Conservation (phyloP, 2,329 filamentous ascomycete species). For the Paraphaeosphaeria minitans region DNA sequence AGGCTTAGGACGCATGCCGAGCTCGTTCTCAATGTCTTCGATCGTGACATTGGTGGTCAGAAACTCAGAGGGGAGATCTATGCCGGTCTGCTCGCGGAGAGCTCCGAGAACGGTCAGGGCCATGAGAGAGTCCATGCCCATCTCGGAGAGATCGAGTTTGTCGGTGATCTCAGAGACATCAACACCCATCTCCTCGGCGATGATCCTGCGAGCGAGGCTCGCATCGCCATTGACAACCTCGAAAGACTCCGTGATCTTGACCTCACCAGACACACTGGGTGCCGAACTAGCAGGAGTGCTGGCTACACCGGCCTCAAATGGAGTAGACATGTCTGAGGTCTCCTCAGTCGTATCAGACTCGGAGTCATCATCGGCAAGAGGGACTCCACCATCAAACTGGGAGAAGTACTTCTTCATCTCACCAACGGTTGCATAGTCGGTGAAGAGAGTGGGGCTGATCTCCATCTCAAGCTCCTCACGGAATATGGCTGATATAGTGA, state of each 20-base stretch:
- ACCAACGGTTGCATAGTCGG: constrained; percentile 64
- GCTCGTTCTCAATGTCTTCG: constrained; percentile 67
- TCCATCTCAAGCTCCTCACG: constrained; percentile 66
- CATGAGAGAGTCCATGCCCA: constrained; percentile 61
- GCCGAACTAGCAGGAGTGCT: constrained; percentile 58
- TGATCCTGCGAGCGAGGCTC: constrained; percentile 55
- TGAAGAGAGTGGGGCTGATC: constrained; percentile 64
- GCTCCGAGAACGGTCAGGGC: constrained; percentile 57
- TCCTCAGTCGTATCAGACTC: constrained; percentile 50
- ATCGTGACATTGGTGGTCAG: constrained; percentile 66
- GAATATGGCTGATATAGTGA: constrained; percentile 66
- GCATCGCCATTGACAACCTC: constrained; percentile 46
- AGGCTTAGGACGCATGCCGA: constrained; percentile 60
- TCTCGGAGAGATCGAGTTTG: constrained; percentile 64
- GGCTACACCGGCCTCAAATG: constrained; percentile 47
- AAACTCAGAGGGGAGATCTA: constrained; percentile 59
- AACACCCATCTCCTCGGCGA: constrained; percentile 67
- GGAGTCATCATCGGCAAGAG: constrained; percentile 45
- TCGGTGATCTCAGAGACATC: constrained; percentile 61
- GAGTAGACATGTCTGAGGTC: constrained; percentile 49
- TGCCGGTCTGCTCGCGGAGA: constrained; percentile 57
- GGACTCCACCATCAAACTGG: constrained; percentile 51
- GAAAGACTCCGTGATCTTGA: constrained; percentile 39
- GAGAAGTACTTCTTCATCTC: constrained; percentile 64
- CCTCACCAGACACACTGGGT: constrained; percentile 50